A percentile compares a stretch with the other conserved stretches of the same genome.
Evolutionary conservation across 2,329 filamentous ascomycete species (phyloP).

Genomic region (Rosellinia necatrix): DNA sequence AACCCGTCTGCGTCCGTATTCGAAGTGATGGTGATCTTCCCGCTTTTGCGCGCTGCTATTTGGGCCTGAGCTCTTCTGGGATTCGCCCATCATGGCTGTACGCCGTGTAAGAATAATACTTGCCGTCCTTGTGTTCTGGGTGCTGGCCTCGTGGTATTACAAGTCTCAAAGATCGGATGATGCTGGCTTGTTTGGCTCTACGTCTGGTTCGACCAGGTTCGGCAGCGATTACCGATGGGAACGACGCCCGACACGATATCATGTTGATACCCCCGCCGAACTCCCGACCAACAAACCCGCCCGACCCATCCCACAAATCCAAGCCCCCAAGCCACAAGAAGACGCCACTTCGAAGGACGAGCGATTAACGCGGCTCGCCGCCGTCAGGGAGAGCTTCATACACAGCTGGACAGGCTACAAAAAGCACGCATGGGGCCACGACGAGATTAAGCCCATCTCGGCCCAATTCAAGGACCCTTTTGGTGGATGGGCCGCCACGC

Average conservation of each 20-base stretch:
- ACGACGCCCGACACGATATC: constrained; percentile 44
- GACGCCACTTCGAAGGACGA: constrained; percentile 41
- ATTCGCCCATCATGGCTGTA: constrained; percentile 34
- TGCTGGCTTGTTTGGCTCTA: constrained; percentile 25
- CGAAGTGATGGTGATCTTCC: constrained; percentile 21
- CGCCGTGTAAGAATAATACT: constrained; percentile 40
- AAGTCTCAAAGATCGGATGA: constrained; percentile 30
- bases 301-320: constrained; percentile 64
- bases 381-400: constrained; percentile 55
- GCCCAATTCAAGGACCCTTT: constrained; percentile 60
- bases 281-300: constrained; percentile 47
- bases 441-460: constrained; percentile 64
- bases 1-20: not conserved
- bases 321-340: constrained; percentile 55
- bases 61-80: constrained; percentile 5
- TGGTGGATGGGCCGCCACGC: constrained; percentile 69
- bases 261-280: constrained; percentile 38
- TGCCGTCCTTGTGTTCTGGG: constrained; percentile 38
- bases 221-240: constrained; percentile 36
- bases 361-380: constrained; percentile 46
- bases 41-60: constrained; percentile 1
- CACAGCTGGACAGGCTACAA: constrained; percentile 66
- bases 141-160: constrained; percentile 41
- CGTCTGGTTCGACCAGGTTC: constrained; percentile 11
- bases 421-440: constrained; percentile 65